Conservation (phyloP, 805 yeast genomes). For the Candida khao-thaluensis region DNA sequence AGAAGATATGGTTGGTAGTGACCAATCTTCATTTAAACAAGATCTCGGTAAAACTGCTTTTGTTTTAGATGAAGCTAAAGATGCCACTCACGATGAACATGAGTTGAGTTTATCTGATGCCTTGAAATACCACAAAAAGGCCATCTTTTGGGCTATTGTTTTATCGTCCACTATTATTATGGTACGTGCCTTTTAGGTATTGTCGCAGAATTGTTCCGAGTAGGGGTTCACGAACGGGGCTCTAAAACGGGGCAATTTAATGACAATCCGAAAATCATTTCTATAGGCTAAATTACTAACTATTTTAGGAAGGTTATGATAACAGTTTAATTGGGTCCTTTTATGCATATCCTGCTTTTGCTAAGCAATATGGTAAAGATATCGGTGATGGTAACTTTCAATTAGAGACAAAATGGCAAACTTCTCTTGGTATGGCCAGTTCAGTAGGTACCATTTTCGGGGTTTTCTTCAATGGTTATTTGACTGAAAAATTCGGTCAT, state of each 20-base stretch:
- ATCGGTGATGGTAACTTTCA: slow-evolving; percentile 20
- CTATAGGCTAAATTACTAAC: slow-evolving; percentile 1
- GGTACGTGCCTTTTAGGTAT: slow-evolving; percentile 12
- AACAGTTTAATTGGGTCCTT: slow-evolving; percentile 33
- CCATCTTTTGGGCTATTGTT: slow-evolving; percentile 45
- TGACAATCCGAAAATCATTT: neutral
- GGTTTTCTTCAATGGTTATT: slow-evolving; percentile 39
- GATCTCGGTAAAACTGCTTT: slow-evolving; percentile 12
- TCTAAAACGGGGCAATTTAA: neutral
- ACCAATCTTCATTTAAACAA: slow-evolving; percentile 17
- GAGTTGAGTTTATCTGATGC: slow-evolving; percentile 27
- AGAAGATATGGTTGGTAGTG: slow-evolving; percentile 15
- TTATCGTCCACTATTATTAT: slow-evolving; percentile 41
- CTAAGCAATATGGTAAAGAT: slow-evolving; percentile 33
- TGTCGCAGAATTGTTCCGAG: neutral
- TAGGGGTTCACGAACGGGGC: neutral
- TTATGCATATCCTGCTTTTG: slow-evolving; percentile 35
- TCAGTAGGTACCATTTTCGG: slow-evolving; percentile 46
- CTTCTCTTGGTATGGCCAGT: slow-evolving; percentile 26
- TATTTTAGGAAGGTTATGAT: slow-evolving; percentile 35
- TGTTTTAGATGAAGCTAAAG: slow-evolving; percentile 19
- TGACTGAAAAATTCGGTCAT: slow-evolving; percentile 46
- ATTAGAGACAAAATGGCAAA: slow-evolving; percentile 32
- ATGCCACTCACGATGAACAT: slow-evolving; percentile 23
- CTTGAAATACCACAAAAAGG: slow-evolving; percentile 37